Conservation (phyloP, 108 stramenopile species). For the Cyclotella sp. region DNA sequence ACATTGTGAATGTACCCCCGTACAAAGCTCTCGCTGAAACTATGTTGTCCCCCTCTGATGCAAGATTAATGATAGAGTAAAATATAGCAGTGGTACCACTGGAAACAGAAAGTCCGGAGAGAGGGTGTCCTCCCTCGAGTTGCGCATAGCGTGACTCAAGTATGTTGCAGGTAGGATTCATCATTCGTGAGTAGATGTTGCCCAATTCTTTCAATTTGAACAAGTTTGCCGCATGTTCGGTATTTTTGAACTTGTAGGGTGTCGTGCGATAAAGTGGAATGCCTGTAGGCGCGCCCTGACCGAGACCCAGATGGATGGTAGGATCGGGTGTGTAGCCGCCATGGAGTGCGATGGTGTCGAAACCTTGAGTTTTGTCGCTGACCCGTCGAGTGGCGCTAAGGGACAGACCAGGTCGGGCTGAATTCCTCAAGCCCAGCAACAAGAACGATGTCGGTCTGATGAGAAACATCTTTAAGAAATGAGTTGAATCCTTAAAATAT, state of each 20-base stretch:
- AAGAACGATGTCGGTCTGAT: no score
- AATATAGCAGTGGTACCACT: constrained; percentile 65
- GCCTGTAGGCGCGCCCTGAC: constrained; percentile 71
- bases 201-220: constrained; percentile 89
- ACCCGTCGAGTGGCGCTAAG: no score
- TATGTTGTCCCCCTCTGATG: constrained; percentile 86
- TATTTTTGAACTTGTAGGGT: constrained; percentile 73
- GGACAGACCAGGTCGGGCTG: no score
- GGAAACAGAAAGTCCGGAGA: constrained; percentile 24
- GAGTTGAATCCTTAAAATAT: no score
- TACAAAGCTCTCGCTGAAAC: constrained; percentile 70
- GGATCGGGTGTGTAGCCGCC: constrained; percentile 76
- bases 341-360: constrained; percentile 78
- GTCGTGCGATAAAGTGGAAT: constrained; percentile 85
- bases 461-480: no score
- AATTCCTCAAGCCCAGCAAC: no score
- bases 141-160: constrained; percentile 73
- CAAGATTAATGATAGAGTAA: constrained; percentile 77
- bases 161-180: constrained; percentile 82
- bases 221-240: constrained; percentile 86
- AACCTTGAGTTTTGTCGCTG: constrained; percentile 43
- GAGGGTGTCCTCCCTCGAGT: constrained; percentile 71
- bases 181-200: constrained; percentile 77
- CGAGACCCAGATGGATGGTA: constrained; percentile 41
- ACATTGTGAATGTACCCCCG: constrained; percentile 82